Evolutionary conservation across 768 basidiomycete species (phyloP).

Genomic region (Neoboletus subvelutipes): DNA sequence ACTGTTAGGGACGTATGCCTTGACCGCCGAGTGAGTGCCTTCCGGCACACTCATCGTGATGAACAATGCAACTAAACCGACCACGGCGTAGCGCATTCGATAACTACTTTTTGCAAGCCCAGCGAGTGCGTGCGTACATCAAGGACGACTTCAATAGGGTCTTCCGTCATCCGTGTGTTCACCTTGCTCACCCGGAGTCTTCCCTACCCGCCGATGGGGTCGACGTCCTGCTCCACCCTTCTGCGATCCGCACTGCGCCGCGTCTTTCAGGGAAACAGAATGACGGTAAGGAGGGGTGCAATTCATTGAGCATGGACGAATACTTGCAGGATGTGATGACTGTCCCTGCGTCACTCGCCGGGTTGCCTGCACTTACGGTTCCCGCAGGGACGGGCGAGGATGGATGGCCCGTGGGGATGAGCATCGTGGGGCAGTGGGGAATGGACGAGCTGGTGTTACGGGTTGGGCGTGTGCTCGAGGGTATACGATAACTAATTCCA

Average conservation of each 20-base stretch:
- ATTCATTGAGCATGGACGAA: constrained; percentile 40
- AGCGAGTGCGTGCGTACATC: constrained; percentile 71
- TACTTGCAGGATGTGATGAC: constrained; percentile 94
- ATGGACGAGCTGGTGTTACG: constrained; percentile 57
- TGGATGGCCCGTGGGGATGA: constrained; percentile 83
- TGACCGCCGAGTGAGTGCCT: constrained; percentile 79
- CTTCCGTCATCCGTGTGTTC: constrained; percentile 59
- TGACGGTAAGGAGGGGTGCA: constrained; percentile 1
- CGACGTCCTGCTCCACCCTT: constrained; percentile 84
- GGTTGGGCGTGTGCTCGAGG: constrained; percentile 51
- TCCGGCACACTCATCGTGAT: background rate
- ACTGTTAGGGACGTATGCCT: constrained; percentile 85
- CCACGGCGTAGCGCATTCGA: constrained; percentile 75
- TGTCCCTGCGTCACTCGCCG: constrained; percentile 88
- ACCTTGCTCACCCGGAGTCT: constrained; percentile 29
- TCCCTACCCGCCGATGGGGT: constrained; percentile 39
- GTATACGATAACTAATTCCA: constrained; percentile 6
- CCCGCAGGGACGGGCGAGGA: constrained; percentile 51
- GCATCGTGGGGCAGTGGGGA: constrained; percentile 88
- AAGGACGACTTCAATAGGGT: constrained; percentile 70
- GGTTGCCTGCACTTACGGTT: constrained; percentile 78
- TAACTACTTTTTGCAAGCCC: constrained; percentile 95
- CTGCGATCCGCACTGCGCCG: constrained; percentile 85
- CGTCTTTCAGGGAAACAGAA: constrained; percentile 32
- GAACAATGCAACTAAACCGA: background rate